Base-by-base conservation (phyloP, 768 basidiomycete species). In the Suillus occidentalis region DNA sequence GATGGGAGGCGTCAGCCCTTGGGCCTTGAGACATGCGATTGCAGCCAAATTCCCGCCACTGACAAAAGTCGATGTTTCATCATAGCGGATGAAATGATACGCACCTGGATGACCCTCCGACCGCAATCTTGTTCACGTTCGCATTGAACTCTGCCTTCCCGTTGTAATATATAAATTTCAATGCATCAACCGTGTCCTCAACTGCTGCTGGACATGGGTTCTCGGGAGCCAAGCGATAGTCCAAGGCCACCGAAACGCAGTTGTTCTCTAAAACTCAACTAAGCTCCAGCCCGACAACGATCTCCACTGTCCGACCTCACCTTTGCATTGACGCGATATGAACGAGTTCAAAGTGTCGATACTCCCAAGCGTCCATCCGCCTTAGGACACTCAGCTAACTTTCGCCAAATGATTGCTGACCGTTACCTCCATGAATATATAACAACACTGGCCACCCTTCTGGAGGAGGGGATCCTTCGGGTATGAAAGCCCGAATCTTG, bases 21-120 rank as follows among this genome's bases (percentile, higher is more conserved):
- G 80, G 1, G 89, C 88, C 75, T 88, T 89, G 74, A 90, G 84
- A 0, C 89, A 80, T 1, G 89, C 76, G 60, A 89, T 82, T 0
- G 88, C 84, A 1, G 90, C 89, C 2, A 92, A 80, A 69, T 92
- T 90, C 1, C 87, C 89, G 4, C 90, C 90, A 62, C 89, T 91
- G 66, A 31, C 5, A 60, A 8, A 56, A 5, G 39, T 52, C 45
- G 42, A 42, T 45, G 64, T 63, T 42, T 57, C 28, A 14, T 37
- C 31, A 42, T n/a, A 42, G 16, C 13, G 34, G 18, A 42, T 50
- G 37, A 13, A 55, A 13, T 10, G 34, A 14, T 25, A 60, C 71
- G 25, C 69, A 84, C 89, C 89, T 89, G 2, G 89, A 91, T 0
- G 87, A 86, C 31, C 90, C 91, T 4, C 89, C 89, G 9, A 91